These are phyloP conservation scores for Beauveria australis DNA, from an alignment of 2,329 filamentous ascomycete species.

Conservation along the genomic window DNA sequence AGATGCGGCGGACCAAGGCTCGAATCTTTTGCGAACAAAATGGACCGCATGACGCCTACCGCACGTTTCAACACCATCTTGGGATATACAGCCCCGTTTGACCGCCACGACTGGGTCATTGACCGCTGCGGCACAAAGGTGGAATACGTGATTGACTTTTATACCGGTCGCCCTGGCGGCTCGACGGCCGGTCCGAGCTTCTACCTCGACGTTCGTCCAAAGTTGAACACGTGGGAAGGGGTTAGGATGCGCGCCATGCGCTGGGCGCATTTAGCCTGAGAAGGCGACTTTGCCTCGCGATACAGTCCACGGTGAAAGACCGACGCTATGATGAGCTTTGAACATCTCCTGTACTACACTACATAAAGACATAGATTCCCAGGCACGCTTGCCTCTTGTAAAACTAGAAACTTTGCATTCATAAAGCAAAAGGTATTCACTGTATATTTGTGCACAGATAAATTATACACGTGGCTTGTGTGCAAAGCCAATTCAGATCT, in stretches of 20 bases:
- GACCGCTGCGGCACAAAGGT: constrained; percentile 79
- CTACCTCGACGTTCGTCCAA: constrained; percentile 60
- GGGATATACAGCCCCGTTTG: constrained; percentile 88
- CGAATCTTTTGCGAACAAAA: constrained; percentile 73
- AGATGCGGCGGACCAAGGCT: constrained; percentile 68
- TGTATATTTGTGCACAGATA: neutral
- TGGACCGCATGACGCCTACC: constrained; percentile 63
- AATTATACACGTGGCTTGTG: neutral
- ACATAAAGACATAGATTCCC: neutral
- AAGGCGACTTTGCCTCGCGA: neutral
- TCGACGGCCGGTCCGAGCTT: constrained; percentile 43
- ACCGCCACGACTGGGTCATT: constrained; percentile 95
- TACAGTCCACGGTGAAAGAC: neutral
- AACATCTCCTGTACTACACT: constrained; percentile 9
- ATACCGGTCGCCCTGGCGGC: constrained; percentile 56
- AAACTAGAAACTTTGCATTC: neutral
- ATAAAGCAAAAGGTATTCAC: constrained; percentile 8
- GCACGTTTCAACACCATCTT: constrained; percentile 75
- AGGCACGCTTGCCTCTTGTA: neutral
- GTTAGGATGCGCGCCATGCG: constrained; percentile 55
- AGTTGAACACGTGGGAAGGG: constrained; percentile 60
- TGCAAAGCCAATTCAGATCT: neutral
- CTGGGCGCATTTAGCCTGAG: constrained; percentile 40
- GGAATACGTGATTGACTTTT: constrained; percentile 98
- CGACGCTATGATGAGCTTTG: neutral